Evolutionary conservation across 495 filamentous ascomycete genomes (phyloP).

Genomic region (Penicillium cosmopolitanum): DNA sequence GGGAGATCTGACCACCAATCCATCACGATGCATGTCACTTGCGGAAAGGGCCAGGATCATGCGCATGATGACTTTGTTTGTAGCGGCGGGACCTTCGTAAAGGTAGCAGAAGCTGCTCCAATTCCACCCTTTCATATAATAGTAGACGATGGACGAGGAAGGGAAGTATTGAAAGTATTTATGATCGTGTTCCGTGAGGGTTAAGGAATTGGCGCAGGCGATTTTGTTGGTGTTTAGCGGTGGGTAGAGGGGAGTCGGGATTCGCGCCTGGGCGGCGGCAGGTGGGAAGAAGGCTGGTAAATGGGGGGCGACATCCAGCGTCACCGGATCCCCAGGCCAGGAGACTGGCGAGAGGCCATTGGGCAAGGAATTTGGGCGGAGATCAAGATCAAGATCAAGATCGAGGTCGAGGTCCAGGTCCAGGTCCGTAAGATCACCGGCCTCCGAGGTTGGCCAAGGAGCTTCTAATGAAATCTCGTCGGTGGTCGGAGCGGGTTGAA

Average conservation of each 20-base stretch:
- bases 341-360: conserved; percentile 22
- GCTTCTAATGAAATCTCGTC: conserved; percentile 12
- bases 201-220: conserved; percentile 42
- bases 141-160: conserved; percentile 44
- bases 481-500: conserved; percentile 31
- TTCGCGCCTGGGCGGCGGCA: conserved; percentile 12
- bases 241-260: conserved; percentile 29
- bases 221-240: conserved; percentile 30
- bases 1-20: conserved; percentile 31
- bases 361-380: not conserved
- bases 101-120: conserved; percentile 49
- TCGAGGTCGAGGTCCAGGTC: conserved; percentile 16
- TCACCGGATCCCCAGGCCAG: conserved; percentile 22
- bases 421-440: conserved; percentile 12
- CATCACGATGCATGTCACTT: conserved; percentile 47
- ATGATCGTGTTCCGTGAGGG: conserved; percentile 40
- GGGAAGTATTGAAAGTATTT: conserved; percentile 49
- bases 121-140: conserved; percentile 49
- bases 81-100: conserved; percentile 41
- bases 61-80: conserved; percentile 48
- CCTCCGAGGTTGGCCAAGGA: conserved; percentile 17
- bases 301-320: conserved; percentile 10
- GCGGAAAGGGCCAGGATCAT: conserved; percentile 48
- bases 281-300: conserved; percentile 15
- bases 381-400: not conserved